phyloP scores from a whole-genome alignment of 495 filamentous ascomycete species.

The Aspergillus steynii region DNA sequence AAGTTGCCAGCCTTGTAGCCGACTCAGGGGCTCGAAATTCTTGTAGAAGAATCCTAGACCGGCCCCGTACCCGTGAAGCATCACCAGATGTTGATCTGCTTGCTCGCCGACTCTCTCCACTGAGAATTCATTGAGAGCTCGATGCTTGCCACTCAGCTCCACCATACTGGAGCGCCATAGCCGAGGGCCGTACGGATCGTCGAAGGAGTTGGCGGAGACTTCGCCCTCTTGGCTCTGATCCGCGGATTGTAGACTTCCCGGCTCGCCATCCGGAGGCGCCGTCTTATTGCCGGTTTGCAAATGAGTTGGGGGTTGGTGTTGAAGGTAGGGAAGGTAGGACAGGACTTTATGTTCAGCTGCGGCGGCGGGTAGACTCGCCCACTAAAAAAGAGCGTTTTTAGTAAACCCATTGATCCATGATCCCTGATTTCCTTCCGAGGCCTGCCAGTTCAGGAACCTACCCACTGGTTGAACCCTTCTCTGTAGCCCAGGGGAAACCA shows the following conservation, averaged over 20 bases:
- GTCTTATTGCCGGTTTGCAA: conserved; percentile 60
- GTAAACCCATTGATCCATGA: conserved; percentile 4
- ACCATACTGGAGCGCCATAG: conserved; percentile 86
- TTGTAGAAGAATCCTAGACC: conserved; percentile 97
- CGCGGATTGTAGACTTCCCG: conserved; percentile 40
- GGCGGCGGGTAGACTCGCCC: conserved; percentile 79
- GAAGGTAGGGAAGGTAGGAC: conserved; percentile 81
- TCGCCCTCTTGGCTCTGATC: conserved; percentile 41
- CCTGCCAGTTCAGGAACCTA: conserved; percentile 39
- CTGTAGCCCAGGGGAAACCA: conserved; percentile 89
- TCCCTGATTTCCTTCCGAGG: neutral
- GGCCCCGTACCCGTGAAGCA: conserved; percentile 96
- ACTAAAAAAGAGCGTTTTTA: conserved; percentile 50
- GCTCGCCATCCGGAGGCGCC: conserved; percentile 39
- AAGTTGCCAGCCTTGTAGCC: conserved; percentile 79
- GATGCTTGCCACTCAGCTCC: conserved; percentile 77
- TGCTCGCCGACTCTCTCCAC: conserved; percentile 80
- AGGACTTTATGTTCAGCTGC: conserved; percentile 88
- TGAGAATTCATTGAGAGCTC: conserved; percentile 89
- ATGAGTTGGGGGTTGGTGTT: conserved; percentile 70
- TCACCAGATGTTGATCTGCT: conserved; percentile 82
- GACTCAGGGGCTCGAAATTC: conserved; percentile 86
- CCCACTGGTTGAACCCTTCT: conserved; percentile 91
- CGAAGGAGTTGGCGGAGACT: conserved; percentile 47
- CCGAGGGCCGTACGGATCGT: conserved; percentile 83